These are phyloP conservation scores for Capsicum chinense DNA, from an alignment of 257 asterid species.

Conservation along the genomic window DNA sequence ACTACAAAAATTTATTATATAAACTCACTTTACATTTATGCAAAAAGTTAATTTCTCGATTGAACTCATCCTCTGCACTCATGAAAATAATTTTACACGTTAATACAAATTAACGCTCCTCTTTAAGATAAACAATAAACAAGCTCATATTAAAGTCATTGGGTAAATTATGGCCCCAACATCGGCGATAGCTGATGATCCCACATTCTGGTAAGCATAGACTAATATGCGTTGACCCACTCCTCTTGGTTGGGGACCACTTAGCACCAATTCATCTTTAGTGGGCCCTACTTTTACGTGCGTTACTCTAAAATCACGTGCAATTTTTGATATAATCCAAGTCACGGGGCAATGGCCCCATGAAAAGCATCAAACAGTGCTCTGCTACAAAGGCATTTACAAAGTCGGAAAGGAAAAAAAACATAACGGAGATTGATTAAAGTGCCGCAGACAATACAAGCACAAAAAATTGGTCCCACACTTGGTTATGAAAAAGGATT, in stretches of 20 bases:
- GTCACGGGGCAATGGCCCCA: slow-evolving; percentile 38
- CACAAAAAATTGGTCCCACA: background rate
- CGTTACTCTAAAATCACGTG: slow-evolving; percentile 37
- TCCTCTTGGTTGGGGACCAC: background rate
- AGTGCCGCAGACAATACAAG: background rate
- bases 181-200: background rate
- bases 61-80: too few relatives aligned
- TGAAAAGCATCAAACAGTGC: background rate
- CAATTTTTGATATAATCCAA: slow-evolving; percentile 25
- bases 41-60: too few relatives aligned
- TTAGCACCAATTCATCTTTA: background rate
- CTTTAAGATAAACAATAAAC: too few relatives aligned
- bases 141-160: too few relatives aligned
- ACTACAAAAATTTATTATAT: too few relatives aligned
- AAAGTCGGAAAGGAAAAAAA: background rate
- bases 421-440: background rate
- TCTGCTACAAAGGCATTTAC: background rate
- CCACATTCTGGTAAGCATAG: background rate
- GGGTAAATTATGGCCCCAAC: slow-evolving; percentile 9
- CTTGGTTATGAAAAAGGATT: background rate
- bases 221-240: background rate
- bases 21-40: too few relatives aligned
- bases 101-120: too few relatives aligned
- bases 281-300: slow-evolving; percentile 45
- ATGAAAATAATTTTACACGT: too few relatives aligned